Base-by-base conservation (phyloP, 2,329 filamentous ascomycete species). In the Orbilia quercus region DNA sequence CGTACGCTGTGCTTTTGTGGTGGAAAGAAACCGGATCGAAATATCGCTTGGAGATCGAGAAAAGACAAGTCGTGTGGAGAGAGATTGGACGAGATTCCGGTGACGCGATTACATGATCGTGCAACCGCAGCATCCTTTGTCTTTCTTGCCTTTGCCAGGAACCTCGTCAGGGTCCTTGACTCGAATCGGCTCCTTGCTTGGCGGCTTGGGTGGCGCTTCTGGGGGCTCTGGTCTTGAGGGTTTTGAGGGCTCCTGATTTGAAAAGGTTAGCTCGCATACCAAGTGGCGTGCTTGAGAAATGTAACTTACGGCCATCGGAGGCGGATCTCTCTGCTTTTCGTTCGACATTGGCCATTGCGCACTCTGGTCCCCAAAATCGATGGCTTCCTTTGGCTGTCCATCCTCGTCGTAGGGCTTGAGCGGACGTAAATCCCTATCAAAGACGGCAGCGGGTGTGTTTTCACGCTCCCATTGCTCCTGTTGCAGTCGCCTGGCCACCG, bases 381-480 rank as follows among this genome's bases (percentile, higher is more conserved):
- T 66, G 7, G 69, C 69, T 44, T 73, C 69, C 48, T 73, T 73
- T 25, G 60, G 69, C 18, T 76, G 75, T 57, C 82, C 81, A 48
- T 90, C 86, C 53, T 90, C 86, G 38, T 75, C 75, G 45, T 75
- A 82, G 79, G 76, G 75, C 54, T 91, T 95, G 75, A 98, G 83
- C 4, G 93, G 89, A 16, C 90, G 88, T 82, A 97, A 95, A 71
- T 96, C 89, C 75, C 88, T 91, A 81, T 96, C 93, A 79, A 96
- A 97, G 23, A 90, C 85, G 70, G 87, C 91, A 2, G 92, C 92
- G 75, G 91, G 91, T 76, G 91, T 92, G 75, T 93, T 93, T 80
- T 97, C 91, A 77, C 89, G 91, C 81, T 96, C 92, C 93, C 92
- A 97, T 80, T 94, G 91, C 80, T 97, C 92, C 82, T 97, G 94